Conservation (phyloP, 352 stramenopile genomes). For the Globisporangium middletonii region DNA sequence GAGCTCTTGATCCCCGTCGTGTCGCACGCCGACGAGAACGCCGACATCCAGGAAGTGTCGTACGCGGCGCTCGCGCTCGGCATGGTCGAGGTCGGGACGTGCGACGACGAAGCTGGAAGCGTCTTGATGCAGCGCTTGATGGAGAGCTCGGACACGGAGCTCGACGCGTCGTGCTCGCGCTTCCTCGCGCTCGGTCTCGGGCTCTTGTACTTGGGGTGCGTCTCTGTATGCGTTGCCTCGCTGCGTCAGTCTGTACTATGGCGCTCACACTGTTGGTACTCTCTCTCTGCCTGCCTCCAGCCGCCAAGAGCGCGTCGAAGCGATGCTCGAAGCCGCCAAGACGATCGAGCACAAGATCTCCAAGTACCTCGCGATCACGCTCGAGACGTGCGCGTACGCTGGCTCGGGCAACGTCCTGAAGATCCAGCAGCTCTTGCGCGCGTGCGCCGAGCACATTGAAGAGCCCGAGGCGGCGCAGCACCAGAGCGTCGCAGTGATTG, state of each 20-base stretch:
- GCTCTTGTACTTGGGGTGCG: constrained; percentile 96
- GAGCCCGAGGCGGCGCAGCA: constrained; percentile 73
- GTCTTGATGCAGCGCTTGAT: constrained; percentile 97
- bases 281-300: constrained; percentile 16
- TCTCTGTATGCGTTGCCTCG: neutral
- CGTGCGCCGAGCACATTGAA: constrained; percentile 96
- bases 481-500: constrained; percentile 95
- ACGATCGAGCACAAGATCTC: constrained; percentile 98
- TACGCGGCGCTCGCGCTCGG: constrained; percentile 95
- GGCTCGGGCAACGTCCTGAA: constrained; percentile 98
- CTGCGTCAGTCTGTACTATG: no score
- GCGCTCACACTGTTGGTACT: constrained; percentile 1
- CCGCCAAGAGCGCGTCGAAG: constrained; percentile 94
- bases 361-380: constrained; percentile 94
- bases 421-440: constrained; percentile 96
- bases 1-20: constrained; percentile 96
- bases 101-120: constrained; percentile 95
- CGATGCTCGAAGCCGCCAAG: constrained; percentile 97
- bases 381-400: constrained; percentile 98
- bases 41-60: constrained; percentile 89
- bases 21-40: constrained; percentile 84
- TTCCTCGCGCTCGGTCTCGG: constrained; percentile 97
- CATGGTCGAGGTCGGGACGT: constrained; percentile 98
- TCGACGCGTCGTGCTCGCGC: constrained; percentile 94
- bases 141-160: constrained; percentile 96